Evolutionary conservation across 805 yeast genomes (phyloP), one percentile per base, ranked within the genome.

Genomic region (Jamesozyma lodderae): DNA sequence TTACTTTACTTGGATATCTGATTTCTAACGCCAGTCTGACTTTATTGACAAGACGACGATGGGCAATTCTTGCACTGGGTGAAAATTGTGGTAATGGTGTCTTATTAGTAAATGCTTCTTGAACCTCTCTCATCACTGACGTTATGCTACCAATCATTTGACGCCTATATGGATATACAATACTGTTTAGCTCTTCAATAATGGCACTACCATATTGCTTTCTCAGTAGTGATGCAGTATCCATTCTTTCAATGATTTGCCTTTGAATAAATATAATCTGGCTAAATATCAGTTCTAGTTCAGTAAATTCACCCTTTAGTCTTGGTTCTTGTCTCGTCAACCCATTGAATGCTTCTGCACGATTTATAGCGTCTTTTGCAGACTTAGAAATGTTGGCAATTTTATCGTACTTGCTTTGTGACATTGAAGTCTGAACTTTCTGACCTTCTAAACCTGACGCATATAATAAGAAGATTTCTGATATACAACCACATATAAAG

Each of bases 21-120:
- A 40, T 33, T 21, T 55, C 46, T 24, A 71, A 44, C 0, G 65
- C 54, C 32, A 65, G 64, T 18, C 68, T 53, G 1, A 70, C 72
- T 41, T 64, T 63, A 37, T 63, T 63, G 6, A 72, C 61, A 15
- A 71, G 44, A 36, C 75, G 60, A 37, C 68, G 49, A 30, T 72
- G 76, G 1, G 76, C 65, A 31, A 69, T 60, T 43, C 70, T 60
- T 1, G 72, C 61, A 47, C 75, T 69, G 2, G 77, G 76, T 15
- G 72, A 38, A 46, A 60, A 70, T 42, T 70, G 76, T 2, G 77
- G 77, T 20, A 72, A 39, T 2, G 77, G 76, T 1, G 64, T 50
- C 41, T 70, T 71, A 31, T 59, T 67, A 6, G 50, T 34, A n/a
- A 70, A 48, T 0, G 75, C 71, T 27, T 62, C 63, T 40, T 68